Conservation (phyloP, 768 basidiomycete species). For the Agaricus subrufescens region DNA sequence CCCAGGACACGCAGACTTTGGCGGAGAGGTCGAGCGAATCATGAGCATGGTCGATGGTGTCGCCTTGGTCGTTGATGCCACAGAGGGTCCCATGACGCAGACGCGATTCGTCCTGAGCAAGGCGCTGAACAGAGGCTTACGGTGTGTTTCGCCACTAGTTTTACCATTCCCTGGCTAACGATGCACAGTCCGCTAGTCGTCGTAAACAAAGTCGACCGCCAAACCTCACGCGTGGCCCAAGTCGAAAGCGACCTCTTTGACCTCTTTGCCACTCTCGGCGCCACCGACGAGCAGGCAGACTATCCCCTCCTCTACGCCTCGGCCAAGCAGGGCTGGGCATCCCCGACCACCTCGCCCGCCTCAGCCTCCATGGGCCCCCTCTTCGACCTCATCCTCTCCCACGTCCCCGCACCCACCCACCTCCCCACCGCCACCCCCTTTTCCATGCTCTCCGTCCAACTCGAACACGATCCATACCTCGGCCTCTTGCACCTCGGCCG, state of each 20-base stretch:
- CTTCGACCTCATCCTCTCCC: slow-evolving; percentile 41
- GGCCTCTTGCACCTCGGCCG: slow-evolving; percentile 46
- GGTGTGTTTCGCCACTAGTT: slow-evolving; percentile 20
- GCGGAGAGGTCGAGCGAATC: slow-evolving; percentile 57
- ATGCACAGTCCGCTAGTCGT: slow-evolving; percentile 38
- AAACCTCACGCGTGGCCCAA: slow-evolving; percentile 36
- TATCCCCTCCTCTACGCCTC: slow-evolving; percentile 48
- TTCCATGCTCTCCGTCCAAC: slow-evolving; percentile 48
- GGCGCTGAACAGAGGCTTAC: slow-evolving; percentile 37
- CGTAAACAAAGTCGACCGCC: slow-evolving; percentile 45
- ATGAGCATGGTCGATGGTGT: slow-evolving; percentile 61
- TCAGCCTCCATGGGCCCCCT: slow-evolving; percentile 35
- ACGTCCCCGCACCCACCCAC: slow-evolving; percentile 35
- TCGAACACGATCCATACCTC: slow-evolving; percentile 47
- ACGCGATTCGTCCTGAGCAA: slow-evolving; percentile 49
- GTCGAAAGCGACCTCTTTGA: slow-evolving; percentile 49
- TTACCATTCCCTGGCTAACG: neutral
- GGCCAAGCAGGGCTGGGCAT: slow-evolving; percentile 48
- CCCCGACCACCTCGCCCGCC: slow-evolving; percentile 20
- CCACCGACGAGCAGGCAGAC: slow-evolving; percentile 46
- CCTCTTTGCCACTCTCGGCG: slow-evolving; percentile 45
- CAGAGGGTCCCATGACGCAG: slow-evolving; percentile 60
- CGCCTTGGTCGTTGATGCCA: slow-evolving; percentile 54
- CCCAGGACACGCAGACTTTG: slow-evolving; percentile 60
- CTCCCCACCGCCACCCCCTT: slow-evolving; percentile 35